Percentiles rank a stretch among this genome's conserved stretches.
Conservation (phyloP, 148 eudicot genomes). For the Mesembryanthemum crystallinum region DNA sequence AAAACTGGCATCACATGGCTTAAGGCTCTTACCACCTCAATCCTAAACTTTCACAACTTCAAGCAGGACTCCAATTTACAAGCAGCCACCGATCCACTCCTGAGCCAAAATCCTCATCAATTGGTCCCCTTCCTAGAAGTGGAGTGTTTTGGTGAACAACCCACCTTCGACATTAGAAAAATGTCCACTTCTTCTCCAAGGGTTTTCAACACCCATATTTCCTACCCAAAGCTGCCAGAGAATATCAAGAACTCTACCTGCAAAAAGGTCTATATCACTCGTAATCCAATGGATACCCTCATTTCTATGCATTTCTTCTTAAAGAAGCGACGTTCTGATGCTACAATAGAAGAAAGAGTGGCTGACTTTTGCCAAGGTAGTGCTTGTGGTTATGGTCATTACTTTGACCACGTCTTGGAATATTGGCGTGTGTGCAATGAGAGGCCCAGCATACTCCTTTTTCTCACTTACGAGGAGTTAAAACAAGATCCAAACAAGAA, state of each 20-base stretch:
- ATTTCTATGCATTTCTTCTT: conserved; percentile 22
- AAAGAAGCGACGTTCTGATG: background rate
- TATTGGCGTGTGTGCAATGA: conserved; percentile 12
- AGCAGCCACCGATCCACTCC: background rate
- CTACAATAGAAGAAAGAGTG: background rate
- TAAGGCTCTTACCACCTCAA: too few relatives aligned
- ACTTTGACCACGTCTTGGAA: conserved; percentile 15
- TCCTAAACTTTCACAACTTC: too few relatives aligned
- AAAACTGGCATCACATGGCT: too few relatives aligned
- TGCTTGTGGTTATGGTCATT: background rate
- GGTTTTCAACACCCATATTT: conserved; percentile 23
- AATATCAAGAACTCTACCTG: conserved; percentile 8
- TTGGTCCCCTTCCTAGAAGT: conserved; percentile 11
- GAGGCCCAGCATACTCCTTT: background rate
- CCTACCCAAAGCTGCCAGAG: conserved; percentile 9
- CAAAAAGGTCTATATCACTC: background rate
- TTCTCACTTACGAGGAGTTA: too few relatives aligned
- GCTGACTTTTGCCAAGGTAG: conserved; percentile 14
- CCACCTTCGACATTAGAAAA: background rate
- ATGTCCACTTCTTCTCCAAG: background rate
- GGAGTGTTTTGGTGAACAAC: background rate
- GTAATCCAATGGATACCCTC: conserved; percentile 18
- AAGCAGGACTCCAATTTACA: too few relatives aligned
- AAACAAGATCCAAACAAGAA: conserved; percentile 8
- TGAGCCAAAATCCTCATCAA: conserved; percentile 3